These are phyloP conservation scores for Debaryomyces fabryi DNA, from an alignment of 1,139 yeast genomes.

Conservation along the genomic window DNA sequence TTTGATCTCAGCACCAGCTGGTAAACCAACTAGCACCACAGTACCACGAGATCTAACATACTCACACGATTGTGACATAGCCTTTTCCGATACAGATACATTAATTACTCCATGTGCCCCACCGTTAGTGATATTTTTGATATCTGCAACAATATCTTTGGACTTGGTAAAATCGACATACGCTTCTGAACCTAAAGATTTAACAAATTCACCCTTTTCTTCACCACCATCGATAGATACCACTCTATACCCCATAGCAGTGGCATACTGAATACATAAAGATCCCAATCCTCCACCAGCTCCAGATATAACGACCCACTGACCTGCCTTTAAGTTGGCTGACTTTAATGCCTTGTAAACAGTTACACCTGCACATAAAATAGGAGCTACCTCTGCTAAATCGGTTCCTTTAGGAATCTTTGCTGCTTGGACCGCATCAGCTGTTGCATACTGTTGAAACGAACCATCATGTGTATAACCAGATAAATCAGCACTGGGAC, in stretches of 20 bases:
- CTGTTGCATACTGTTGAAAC: constrained; percentile 79
- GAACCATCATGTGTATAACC: constrained; percentile 84
- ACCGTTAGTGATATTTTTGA: constrained; percentile 65
- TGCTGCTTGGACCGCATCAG: constrained; percentile 87
- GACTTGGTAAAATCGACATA: constrained; percentile 64
- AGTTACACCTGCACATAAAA: constrained; percentile 80
- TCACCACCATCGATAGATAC: constrained; percentile 76
- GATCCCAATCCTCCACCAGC: constrained; percentile 84
- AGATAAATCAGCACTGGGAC: constrained; percentile 67
- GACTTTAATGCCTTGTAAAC: constrained; percentile 79
- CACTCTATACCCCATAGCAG: constrained; percentile 74
- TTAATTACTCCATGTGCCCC: constrained; percentile 79
- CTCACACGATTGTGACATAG: constrained; percentile 62
- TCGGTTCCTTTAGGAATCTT: constrained; percentile 70
- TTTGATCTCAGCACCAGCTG: constrained; percentile 68
- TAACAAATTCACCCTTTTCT: constrained; percentile 56
- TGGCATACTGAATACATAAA: constrained; percentile 73
- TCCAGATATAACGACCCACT: constrained; percentile 79
- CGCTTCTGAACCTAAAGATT: constrained; percentile 65
- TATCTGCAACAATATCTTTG: constrained; percentile 59
- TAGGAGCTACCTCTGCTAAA: constrained; percentile 75
- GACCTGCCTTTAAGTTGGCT: constrained; percentile 63
- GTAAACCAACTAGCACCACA: constrained; percentile 74
- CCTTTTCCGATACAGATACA: constrained; percentile 71
- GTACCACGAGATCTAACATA: constrained; percentile 72